phyloP scores from a whole-genome alignment of 1,139 yeast genomes.

The Yamadazyma sp. region DNA sequence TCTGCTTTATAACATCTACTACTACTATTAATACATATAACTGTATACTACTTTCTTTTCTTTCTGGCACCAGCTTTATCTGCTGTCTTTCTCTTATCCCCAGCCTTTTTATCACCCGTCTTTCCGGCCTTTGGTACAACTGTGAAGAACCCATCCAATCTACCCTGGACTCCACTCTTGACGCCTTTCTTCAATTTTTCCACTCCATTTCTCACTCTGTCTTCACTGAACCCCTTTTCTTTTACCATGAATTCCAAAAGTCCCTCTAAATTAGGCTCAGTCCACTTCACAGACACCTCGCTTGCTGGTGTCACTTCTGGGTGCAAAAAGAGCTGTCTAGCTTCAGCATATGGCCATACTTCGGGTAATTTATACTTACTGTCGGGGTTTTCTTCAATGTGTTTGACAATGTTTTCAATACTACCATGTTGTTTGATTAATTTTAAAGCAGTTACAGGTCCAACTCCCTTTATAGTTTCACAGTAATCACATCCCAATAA shows the following conservation, averaged over 20 bases:
- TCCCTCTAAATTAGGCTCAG: slow-evolving; percentile 76
- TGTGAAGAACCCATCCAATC: slow-evolving; percentile 88
- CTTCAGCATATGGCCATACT: slow-evolving; percentile 91
- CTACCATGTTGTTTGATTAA: slow-evolving; percentile 82
- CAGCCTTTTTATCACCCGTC: slow-evolving; percentile 26
- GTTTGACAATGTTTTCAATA: slow-evolving; percentile 73
- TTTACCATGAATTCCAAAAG: slow-evolving; percentile 69
- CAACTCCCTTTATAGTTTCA: slow-evolving; percentile 92
- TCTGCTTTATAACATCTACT: neutral
- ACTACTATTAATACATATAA: neutral
- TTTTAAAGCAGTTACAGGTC: slow-evolving; percentile 91
- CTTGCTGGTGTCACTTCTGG: slow-evolving; percentile 74
- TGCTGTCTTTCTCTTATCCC: slow-evolving; percentile 20
- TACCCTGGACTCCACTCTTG: slow-evolving; percentile 84
- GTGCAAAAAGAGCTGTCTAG: slow-evolving; percentile 73
- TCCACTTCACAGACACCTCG: slow-evolving; percentile 72
- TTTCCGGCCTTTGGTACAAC: slow-evolving; percentile 52
- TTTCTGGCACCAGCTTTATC: slow-evolving; percentile 16
- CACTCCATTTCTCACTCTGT: slow-evolving; percentile 84
- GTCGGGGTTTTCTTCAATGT: slow-evolving; percentile 58
- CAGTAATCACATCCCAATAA: slow-evolving; percentile 95
- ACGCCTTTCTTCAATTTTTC: slow-evolving; percentile 81
- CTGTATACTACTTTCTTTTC: slow-evolving; percentile 2
- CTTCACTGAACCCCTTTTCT: slow-evolving; percentile 87
- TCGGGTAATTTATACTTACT: slow-evolving; percentile 85